Evolutionary conservation across 495 filamentous ascomycete species (phyloP), one percentile per base, ranked within the genome.

Genomic region (Filosporella fistucella): DNA sequence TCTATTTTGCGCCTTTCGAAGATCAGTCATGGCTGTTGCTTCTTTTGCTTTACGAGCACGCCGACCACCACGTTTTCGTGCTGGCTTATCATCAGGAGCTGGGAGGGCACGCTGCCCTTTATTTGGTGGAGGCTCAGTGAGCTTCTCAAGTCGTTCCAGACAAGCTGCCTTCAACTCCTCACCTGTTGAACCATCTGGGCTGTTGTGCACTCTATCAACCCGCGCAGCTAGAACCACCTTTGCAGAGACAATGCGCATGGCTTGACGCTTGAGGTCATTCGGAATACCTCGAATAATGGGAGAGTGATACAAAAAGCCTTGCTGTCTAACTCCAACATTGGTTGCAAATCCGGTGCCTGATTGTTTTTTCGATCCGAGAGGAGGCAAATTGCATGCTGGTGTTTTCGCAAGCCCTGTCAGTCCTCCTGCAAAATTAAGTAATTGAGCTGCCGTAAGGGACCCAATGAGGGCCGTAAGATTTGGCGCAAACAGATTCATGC

Each of bases 1-100:
- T 18, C 93, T 80, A 67, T 98, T 98, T 67, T 96, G 91, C 7
- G 91, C 89, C 60, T 97, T 97, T 46, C 90, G 85, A 24, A 98
- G 71, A 46, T 98, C 93, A 2, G 93, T 98, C 90, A 96, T 95
- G 49, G 93, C 91, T 5, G 86, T 86, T 8, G 91, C 90, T 69
- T 96, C 94, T 74, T 98, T 98, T 49, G 91, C 93, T 63, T 95
- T 96, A 30, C 93, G 78, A 4, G 91, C 93, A 51, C 91, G 77
- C 22, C 94, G 75, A 38, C 93, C 93, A 63, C 93, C 93, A 54
- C 93, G 87, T 68, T 98, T 98, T 16, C 90, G 73, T 13, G 88
- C 82, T 12, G 88, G 93, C 66, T 97, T 98, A 62, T 98, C 93
- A 63, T 97, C 93, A 0, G 93, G 93, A 2, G 89, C 89, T 9